Conservation (phyloP, 768 basidiomycete species). For the Pholiota microspora region DNA sequence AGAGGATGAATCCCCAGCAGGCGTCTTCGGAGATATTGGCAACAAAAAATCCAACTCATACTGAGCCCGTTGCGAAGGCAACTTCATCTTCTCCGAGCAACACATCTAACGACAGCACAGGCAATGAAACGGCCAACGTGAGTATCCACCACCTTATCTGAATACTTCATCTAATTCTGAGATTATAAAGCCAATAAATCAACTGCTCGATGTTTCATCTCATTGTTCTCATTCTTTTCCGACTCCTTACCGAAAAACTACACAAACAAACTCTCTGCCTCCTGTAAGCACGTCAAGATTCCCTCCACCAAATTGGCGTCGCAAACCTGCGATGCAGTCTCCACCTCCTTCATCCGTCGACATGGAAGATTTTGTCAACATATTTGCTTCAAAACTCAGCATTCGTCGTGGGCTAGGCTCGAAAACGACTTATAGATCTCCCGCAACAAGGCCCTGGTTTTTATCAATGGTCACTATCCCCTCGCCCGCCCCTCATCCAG, state of each 20-base stretch:
- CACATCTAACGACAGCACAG: too few relatives aligned
- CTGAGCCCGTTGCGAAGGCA: too few relatives aligned
- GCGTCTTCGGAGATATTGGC: too few relatives aligned
- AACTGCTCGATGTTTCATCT: background rate
- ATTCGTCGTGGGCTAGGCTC: constrained; percentile 13
- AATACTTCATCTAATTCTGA: too few relatives aligned
- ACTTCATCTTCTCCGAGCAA: too few relatives aligned
- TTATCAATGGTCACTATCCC: constrained; percentile 22
- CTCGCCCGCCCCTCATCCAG: constrained; percentile 25
- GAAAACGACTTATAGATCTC: background rate
- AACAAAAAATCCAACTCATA: too few relatives aligned
- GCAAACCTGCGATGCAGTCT: constrained; percentile 10
- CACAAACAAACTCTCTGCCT: background rate
- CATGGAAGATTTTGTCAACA: constrained; percentile 21
- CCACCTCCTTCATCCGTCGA: constrained; percentile 11
- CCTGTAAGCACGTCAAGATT: constrained; percentile 18
- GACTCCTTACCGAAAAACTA: background rate
- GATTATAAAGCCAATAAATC: too few relatives aligned
- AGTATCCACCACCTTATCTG: too few relatives aligned
- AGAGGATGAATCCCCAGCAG: constrained; percentile 7
- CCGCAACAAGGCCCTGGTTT: constrained; percentile 18
- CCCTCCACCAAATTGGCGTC: constrained; percentile 30
- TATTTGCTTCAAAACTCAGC: constrained; percentile 23
- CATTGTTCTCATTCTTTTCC: too few relatives aligned
- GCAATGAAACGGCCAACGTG: too few relatives aligned